Conservation (phyloP, 768 basidiomycete species). For the Suillus paluster region DNA sequence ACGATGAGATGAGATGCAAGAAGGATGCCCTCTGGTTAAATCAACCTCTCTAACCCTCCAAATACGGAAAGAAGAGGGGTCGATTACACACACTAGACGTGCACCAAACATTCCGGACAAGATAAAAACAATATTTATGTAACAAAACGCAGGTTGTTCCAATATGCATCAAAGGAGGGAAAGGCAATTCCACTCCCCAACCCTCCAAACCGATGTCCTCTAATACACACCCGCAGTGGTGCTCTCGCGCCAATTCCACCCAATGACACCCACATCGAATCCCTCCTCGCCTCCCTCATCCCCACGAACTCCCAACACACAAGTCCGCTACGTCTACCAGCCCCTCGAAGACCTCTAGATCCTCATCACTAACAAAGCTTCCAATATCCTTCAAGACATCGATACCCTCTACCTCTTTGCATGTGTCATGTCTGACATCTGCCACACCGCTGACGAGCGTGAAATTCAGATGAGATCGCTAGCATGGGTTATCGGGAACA, state of each 20-base stretch:
- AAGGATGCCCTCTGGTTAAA: no score
- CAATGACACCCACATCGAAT: conserved; percentile 61
- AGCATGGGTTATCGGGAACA: conserved; percentile 85
- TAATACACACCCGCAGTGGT: conserved; percentile 63
- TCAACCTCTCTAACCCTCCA: no score
- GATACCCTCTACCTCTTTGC: conserved; percentile 93
- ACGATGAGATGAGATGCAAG: no score
- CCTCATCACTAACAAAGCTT: conserved; percentile 97
- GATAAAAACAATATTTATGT: not conserved
- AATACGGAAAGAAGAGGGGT: no score
- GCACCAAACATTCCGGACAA: not conserved
- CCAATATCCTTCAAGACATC: no score
- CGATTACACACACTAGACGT: no score
- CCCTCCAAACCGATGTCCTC: conserved; percentile 1
- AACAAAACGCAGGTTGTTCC: conserved; percentile 70
- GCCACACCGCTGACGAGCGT: conserved; percentile 82
- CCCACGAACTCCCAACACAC: conserved; percentile 93
- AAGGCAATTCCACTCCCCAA: conserved; percentile 62
- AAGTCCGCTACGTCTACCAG: conserved; percentile 97
- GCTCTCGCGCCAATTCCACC: conserved; percentile 63
- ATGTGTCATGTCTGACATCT: conserved; percentile 91
- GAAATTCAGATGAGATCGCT: conserved; percentile 94
- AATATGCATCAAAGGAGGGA: conserved; percentile 94
- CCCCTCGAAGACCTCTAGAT: conserved; percentile 97
- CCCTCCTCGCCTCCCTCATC: conserved; percentile 93